Percentiles rank a stretch among this genome's conserved stretches.
phyloP scores from a whole-genome alignment of 2,329 filamentous ascomycete genomes.

The Moelleriella libera region DNA sequence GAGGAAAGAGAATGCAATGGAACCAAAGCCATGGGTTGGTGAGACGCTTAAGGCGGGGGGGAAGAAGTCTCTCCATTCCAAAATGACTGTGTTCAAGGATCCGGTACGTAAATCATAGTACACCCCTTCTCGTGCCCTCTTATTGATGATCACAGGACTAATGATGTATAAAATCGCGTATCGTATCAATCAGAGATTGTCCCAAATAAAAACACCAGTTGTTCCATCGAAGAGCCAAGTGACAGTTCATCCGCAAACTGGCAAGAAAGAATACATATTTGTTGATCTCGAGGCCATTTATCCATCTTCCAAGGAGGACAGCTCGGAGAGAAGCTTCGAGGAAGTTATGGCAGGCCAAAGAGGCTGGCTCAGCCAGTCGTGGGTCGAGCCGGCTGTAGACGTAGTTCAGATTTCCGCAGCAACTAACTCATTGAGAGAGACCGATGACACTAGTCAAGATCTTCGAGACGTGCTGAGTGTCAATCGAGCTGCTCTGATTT shows the following conservation, averaged over 20 bases:
- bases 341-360: slow-evolving; percentile 70
- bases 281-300: slow-evolving; percentile 80
- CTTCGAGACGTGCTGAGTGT: slow-evolving; percentile 25
- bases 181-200: slow-evolving; percentile 37
- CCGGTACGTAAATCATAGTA: slow-evolving; percentile 44
- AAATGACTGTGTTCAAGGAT: slow-evolving; percentile 92
- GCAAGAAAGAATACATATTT: slow-evolving; percentile 74
- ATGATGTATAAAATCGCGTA: slow-evolving; percentile 42
- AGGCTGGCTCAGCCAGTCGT: slow-evolving; percentile 50
- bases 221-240: slow-evolving; percentile 62
- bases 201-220: slow-evolving; percentile 52
- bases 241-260: slow-evolving; percentile 67
- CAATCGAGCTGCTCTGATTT: slow-evolving; percentile 26
- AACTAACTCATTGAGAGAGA: slow-evolving; percentile 12
- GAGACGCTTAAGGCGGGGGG: slow-evolving; percentile 82
- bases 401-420: slow-evolving; percentile 17
- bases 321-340: slow-evolving; percentile 77
- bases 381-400: slow-evolving; percentile 30
- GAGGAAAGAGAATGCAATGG: slow-evolving; percentile 85
- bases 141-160: slow-evolving; percentile 97
- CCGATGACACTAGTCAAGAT: slow-evolving; percentile 15
- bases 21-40: slow-evolving; percentile 80
- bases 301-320: slow-evolving; percentile 56
- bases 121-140: slow-evolving; percentile 23
- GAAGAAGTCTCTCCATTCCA: slow-evolving; percentile 57